These are phyloP conservation scores for Geosmithia flava DNA, from an alignment of 2,329 filamentous ascomycete genomes.

Conservation along the genomic window DNA sequence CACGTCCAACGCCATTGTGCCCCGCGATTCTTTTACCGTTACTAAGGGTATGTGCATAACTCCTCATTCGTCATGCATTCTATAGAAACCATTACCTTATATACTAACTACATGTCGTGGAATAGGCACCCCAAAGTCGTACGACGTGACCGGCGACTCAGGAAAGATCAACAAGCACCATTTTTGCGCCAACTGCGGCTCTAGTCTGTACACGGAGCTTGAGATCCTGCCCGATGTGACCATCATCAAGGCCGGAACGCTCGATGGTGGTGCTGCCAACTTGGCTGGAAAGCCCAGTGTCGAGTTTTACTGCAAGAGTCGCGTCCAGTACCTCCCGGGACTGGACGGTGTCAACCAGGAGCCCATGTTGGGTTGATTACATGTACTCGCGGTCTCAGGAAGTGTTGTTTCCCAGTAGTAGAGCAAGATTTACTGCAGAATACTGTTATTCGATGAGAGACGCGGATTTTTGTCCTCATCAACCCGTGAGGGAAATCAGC, in stretches of 20 bases:
- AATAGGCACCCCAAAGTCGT: slow-evolving; percentile 31
- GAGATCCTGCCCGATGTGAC: slow-evolving; percentile 38
- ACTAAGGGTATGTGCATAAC: slow-evolving; percentile 25
- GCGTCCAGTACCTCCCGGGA: slow-evolving; percentile 27
- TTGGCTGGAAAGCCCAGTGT: slow-evolving; percentile 28
- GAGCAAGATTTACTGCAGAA: too few species aligned
- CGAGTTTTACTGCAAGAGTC: slow-evolving; percentile 40
- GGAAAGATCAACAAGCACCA: slow-evolving; percentile 44
- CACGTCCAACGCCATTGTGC: slow-evolving; percentile 39
- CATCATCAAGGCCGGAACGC: slow-evolving; percentile 35
- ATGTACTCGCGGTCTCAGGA: too few species aligned
- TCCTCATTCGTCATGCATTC: not conserved
- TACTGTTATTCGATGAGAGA: too few species aligned
- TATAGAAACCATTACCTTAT: not conserved
- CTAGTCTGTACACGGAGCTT: slow-evolving; percentile 35
- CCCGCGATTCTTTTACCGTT: slow-evolving; percentile 30
- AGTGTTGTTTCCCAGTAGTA: too few species aligned
- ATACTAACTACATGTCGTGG: not conserved
- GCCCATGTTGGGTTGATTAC: slow-evolving; percentile 4
- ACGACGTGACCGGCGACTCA: slow-evolving; percentile 30
- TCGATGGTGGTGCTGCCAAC: slow-evolving; percentile 33
- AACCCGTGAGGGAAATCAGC: too few species aligned
- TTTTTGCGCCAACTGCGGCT: slow-evolving; percentile 41
- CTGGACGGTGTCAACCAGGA: slow-evolving; percentile 35
- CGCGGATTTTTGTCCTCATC: too few species aligned